These are phyloP conservation scores for Pleoardoris graminearum DNA, from an alignment of 2,329 filamentous ascomycete species.

Conservation along the genomic window DNA sequence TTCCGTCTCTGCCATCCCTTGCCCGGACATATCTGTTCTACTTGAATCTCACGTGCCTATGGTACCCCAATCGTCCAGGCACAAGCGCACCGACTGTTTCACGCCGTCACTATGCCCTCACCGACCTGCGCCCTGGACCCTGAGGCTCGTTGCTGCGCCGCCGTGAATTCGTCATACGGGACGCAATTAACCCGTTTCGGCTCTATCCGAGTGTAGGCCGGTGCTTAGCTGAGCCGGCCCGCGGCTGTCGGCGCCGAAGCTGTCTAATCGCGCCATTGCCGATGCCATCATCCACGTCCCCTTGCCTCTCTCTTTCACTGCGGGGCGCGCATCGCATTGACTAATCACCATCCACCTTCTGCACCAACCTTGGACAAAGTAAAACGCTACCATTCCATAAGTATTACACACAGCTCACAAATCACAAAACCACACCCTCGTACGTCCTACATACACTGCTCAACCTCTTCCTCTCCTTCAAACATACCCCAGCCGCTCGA, in stretches of 20 bases:
- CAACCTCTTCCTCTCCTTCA: not conserved
- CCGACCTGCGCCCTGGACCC: not conserved
- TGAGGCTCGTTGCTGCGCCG: not conserved
- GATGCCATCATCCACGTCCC: slow-evolving; percentile 40
- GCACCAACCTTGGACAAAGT: not conserved
- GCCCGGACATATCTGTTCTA: not conserved
- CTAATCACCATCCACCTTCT: slow-evolving; percentile 21
- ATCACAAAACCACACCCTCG: not conserved
- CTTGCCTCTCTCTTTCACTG: slow-evolving; percentile 17
- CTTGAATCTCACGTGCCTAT: not conserved
- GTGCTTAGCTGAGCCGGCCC: slow-evolving; percentile 20
- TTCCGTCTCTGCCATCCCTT: slow-evolving; percentile 3
- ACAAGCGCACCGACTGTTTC: not conserved
- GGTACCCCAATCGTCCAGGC: too few species aligned
- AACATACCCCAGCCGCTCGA: not conserved
- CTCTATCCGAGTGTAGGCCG: not conserved
- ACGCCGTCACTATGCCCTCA: not conserved
- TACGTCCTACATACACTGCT: not conserved
- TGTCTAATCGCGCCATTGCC: slow-evolving; percentile 5
- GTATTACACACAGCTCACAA: not conserved
- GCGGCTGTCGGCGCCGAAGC: slow-evolving; percentile 12
- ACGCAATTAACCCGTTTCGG: slow-evolving; percentile 13
- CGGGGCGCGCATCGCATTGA: slow-evolving; percentile 34
- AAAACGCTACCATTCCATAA: not conserved
- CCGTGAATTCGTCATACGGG: slow-evolving; percentile 11